These are phyloP conservation scores for Albugo candida DNA, from an alignment of 352 stramenopile genomes.

Conservation along the genomic window DNA sequence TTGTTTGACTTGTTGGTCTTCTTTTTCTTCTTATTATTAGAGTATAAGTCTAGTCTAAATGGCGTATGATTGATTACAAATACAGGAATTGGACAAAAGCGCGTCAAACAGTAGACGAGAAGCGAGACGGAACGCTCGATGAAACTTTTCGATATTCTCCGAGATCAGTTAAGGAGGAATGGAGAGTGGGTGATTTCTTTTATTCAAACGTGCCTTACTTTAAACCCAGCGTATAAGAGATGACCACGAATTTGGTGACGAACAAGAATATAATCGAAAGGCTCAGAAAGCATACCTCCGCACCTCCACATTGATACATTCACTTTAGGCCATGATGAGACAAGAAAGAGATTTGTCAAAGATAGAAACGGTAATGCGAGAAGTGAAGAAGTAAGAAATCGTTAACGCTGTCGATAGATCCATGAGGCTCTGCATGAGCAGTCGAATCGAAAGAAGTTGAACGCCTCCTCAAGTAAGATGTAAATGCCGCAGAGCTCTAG, in stretches of 20 bases:
- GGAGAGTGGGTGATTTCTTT: constrained; percentile 66
- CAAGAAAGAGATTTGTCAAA: constrained; percentile 49
- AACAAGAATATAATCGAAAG: constrained; percentile 68
- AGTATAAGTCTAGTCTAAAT: too few relatives aligned
- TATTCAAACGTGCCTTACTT: constrained; percentile 71
- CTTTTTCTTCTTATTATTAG: too few relatives aligned
- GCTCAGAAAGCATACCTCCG: constrained; percentile 48
- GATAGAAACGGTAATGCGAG: constrained; percentile 62
- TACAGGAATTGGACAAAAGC: constrained; percentile 37
- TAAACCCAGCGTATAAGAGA: constrained; percentile 68
- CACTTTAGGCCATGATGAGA: constrained; percentile 52
- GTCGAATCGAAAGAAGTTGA: constrained; percentile 76
- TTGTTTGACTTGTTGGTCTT: too few relatives aligned
- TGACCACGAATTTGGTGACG: constrained; percentile 56
- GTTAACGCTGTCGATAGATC: constrained; percentile 71
- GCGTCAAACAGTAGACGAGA: constrained; percentile 42
- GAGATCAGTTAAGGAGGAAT: constrained; percentile 56
- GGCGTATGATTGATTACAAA: constrained; percentile 45
- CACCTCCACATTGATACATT: constrained; percentile 36
- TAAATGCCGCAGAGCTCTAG: constrained; percentile 63
- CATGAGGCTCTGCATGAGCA: constrained; percentile 64
- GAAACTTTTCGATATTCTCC: constrained; percentile 74
- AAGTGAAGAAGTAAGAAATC: constrained; percentile 76
- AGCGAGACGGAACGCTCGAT: constrained; percentile 50
- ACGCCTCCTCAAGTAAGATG: constrained; percentile 63